phyloP scores from a whole-genome alignment of 306 rosid species.

The Carpinus fangiana region DNA sequence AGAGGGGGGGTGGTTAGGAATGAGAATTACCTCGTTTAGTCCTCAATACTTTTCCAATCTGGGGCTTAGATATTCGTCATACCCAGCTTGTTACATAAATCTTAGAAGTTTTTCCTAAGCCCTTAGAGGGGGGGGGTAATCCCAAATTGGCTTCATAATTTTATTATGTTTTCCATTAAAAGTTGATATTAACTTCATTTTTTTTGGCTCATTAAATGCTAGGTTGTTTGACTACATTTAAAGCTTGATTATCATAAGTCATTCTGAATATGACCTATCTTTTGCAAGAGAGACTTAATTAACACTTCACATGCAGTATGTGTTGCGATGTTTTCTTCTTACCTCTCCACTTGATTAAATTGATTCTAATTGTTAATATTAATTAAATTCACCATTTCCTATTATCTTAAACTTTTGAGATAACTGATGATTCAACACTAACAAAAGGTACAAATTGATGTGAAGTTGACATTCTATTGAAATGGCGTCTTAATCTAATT shows the following conservation, averaged over 20 bases:
- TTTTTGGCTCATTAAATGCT: neutral
- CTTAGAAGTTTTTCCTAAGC: neutral
- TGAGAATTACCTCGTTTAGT: too few species aligned
- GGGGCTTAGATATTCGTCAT: neutral
- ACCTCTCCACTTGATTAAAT: neutral
- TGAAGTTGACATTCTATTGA: neutral
- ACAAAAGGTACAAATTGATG: neutral
- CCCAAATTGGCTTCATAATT: neutral
- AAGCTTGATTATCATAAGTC: neutral
- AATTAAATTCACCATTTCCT: too few species aligned
- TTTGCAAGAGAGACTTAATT: neutral
- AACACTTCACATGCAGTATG: neutral
- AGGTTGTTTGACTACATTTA: neutral
- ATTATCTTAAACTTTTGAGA: too few species aligned
- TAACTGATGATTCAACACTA: too few species aligned
- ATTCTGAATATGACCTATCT: neutral
- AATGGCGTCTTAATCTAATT: neutral
- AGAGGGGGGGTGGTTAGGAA: too few species aligned
- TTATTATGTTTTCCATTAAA: neutral
- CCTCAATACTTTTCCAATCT: too few species aligned
- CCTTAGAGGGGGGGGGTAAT: neutral
- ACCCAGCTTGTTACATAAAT: neutral
- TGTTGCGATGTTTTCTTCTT: neutral
- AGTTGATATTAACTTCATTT: neutral
- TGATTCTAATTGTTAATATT: neutral